Percentiles rank a stretch among this genome's conserved stretches.
phyloP scores from a whole-genome alignment of 1,284 basidiomycete species.

The Coniferiporia weirii region DNA sequence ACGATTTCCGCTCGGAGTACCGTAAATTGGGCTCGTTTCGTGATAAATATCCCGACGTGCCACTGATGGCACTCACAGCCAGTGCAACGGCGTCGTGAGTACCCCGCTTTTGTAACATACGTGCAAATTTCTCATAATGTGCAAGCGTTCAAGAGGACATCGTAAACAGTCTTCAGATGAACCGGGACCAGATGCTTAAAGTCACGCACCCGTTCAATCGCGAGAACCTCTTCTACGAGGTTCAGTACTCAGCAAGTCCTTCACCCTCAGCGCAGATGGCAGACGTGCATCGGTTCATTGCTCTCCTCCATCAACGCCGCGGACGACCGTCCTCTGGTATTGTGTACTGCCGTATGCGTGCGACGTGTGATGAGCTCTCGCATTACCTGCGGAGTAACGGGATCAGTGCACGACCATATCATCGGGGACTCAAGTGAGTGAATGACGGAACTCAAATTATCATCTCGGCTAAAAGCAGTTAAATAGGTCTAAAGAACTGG shows the following conservation, averaged over 20 bases:
- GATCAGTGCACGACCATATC: slow-evolving; percentile 69
- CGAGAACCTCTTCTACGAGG: slow-evolving; percentile 76
- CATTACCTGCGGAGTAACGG: slow-evolving; percentile 58
- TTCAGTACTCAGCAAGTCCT: slow-evolving; percentile 53
- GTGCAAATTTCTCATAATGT: slow-evolving; percentile 4
- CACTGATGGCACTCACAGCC: slow-evolving; percentile 82
- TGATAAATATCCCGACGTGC: slow-evolving; percentile 60
- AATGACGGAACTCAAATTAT: neutral
- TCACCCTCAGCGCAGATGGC: slow-evolving; percentile 49
- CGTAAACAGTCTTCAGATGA: slow-evolving; percentile 57
- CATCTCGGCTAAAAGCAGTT: neutral
- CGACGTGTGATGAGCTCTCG: slow-evolving; percentile 65
- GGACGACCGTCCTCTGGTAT: slow-evolving; percentile 67
- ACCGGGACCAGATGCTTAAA: slow-evolving; percentile 47
- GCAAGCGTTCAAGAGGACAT: slow-evolving; percentile 72
- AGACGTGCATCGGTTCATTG: slow-evolving; percentile 66
- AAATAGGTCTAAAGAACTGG: slow-evolving; percentile 43
- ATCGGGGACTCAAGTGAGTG: slow-evolving; percentile 55
- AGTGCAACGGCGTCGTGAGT: slow-evolving; percentile 62
- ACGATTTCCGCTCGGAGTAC: slow-evolving; percentile 74
- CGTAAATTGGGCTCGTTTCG: slow-evolving; percentile 68
- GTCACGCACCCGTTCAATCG: slow-evolving; percentile 79
- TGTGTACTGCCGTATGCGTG: slow-evolving; percentile 70
- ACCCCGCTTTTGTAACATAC: neutral
- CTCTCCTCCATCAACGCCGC: slow-evolving; percentile 49